Evolutionary conservation across 768 basidiomycete species (phyloP).

Genomic region (Candolleomyces aberdarensis): DNA sequence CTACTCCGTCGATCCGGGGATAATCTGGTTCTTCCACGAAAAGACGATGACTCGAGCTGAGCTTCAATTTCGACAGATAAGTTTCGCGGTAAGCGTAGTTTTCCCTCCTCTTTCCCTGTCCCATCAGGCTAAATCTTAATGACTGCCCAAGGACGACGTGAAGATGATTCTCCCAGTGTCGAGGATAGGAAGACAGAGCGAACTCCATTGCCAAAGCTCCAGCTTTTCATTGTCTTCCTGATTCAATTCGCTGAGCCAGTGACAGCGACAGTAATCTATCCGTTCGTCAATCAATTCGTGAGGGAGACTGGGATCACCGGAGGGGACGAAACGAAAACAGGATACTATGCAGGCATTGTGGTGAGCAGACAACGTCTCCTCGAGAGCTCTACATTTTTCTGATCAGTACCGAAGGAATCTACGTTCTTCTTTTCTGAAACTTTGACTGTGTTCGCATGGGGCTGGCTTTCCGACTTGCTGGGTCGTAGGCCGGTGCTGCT

Average conservation of each 20-base stretch:
- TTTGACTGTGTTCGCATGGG: conserved; percentile 42
- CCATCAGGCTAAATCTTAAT: background rate
- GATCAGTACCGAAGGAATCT: conserved; percentile 32
- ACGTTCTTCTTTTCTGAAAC: conserved; percentile 43
- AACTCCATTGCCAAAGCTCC: conserved; percentile 39
- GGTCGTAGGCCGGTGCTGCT: conserved; percentile 45
- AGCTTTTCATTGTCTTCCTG: conserved; percentile 34
- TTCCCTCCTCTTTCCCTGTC: too few species aligned
- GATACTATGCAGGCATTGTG: conserved; percentile 48
- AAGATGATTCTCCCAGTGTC: background rate
- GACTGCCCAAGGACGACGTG: background rate
- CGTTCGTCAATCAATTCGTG: conserved; percentile 45
- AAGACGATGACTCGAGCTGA: too few species aligned
- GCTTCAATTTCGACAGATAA: too few species aligned
- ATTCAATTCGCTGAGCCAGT: conserved; percentile 46
- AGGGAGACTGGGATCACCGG: conserved; percentile 41
- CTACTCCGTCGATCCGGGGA: too few species aligned
- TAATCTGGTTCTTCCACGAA: too few species aligned
- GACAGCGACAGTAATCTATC: conserved; percentile 43
- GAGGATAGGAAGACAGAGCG: conserved; percentile 12
- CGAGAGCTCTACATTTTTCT: background rate
- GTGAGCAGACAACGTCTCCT: conserved; percentile 22
- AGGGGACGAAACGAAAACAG: conserved; percentile 42
- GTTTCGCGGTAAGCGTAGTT: too few species aligned
- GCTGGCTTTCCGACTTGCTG: conserved; percentile 39